Evolutionary conservation across 2,329 filamentous ascomycete genomes (phyloP).

Genomic region (Fusarium domesticum): DNA sequence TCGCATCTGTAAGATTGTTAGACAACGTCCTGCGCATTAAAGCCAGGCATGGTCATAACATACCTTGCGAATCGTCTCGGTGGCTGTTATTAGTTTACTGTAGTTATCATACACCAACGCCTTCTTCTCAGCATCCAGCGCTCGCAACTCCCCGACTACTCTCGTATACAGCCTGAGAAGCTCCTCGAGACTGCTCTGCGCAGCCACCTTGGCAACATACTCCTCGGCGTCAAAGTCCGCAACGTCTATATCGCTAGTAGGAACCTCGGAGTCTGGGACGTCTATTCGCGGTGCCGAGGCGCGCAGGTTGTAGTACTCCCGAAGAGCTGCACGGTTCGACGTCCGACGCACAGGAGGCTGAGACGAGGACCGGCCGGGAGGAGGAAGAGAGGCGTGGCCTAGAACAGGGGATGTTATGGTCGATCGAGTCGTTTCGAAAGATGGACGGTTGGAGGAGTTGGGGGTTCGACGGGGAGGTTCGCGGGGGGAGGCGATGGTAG

Average conservation of each 20-base stretch:
- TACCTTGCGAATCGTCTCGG: conserved; percentile 86
- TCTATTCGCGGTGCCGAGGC: conserved; percentile 44
- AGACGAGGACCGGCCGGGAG: conserved; percentile 4
- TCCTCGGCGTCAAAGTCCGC: conserved; percentile 68
- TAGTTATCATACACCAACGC: conserved; percentile 98
- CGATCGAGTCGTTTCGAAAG: conserved; percentile 64
- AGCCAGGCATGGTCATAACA: too few species aligned
- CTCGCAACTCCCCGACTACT: conserved; percentile 76
- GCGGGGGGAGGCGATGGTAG: conserved; percentile 62
- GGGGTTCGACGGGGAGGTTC: conserved; percentile 59
- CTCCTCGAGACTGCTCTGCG: conserved; percentile 62
- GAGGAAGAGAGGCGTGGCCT: conserved; percentile 21
- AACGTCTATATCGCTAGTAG: conserved; percentile 69
- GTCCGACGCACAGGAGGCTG: conserved; percentile 39
- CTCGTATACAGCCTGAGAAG: conserved; percentile 68
- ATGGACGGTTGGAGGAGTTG: conserved; percentile 72
- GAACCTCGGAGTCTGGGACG: conserved; percentile 53
- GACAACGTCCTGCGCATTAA: too few species aligned
- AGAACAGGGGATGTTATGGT: conserved; percentile 51
- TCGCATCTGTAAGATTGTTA: conserved; percentile 62
- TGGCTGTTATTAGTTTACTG: conserved; percentile 92
- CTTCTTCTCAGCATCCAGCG: conserved; percentile 93
- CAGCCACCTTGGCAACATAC: conserved; percentile 62
- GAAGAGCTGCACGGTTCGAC: conserved; percentile 78
- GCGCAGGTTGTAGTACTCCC: conserved; percentile 87